phyloP scores from a whole-genome alignment of 371 early-diverging fungal species.

The Coemansia sp. region DNA sequence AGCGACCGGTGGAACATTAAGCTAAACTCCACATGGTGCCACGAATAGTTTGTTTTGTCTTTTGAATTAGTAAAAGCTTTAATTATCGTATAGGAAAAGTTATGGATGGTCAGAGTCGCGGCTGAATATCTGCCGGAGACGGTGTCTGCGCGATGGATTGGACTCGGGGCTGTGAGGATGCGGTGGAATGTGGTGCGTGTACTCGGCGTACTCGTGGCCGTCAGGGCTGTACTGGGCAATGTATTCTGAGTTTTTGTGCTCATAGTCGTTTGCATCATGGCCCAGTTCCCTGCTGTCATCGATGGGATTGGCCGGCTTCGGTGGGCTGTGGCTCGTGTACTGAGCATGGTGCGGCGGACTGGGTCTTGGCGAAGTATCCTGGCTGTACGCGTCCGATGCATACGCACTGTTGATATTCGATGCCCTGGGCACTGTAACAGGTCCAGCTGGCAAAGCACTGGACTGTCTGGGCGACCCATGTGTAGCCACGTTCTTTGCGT shows the following conservation, averaged over 20 bases:
- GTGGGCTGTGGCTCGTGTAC: background rate
- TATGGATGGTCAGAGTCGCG: background rate
- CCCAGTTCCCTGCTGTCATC: background rate
- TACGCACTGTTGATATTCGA: constrained; percentile 8
- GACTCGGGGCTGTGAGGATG: background rate
- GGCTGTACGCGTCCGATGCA: constrained; percentile 21
- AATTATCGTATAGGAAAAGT: background rate
- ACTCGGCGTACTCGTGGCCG: background rate
- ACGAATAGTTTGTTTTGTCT: background rate
- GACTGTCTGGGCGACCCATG: background rate
- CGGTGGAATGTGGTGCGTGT: background rate
- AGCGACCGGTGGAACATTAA: constrained; percentile 27
- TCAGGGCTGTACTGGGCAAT: background rate
- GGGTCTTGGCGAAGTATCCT: background rate
- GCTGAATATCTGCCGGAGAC: constrained; percentile 20
- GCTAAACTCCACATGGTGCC: constrained; percentile 40
- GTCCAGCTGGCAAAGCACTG: background rate
- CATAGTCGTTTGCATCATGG: background rate
- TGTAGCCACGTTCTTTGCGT: background rate
- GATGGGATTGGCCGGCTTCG: background rate
- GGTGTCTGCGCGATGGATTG: constrained; percentile 24
- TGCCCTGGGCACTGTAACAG: background rate
- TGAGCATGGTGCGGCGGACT: background rate
- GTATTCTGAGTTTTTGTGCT: background rate
- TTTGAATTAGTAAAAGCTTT: background rate